A percentile compares a stretch with the other conserved stretches of the same genome.
Evolutionary conservation across 345 rosid genomes (phyloP).

Genomic region (Populus alba): DNA sequence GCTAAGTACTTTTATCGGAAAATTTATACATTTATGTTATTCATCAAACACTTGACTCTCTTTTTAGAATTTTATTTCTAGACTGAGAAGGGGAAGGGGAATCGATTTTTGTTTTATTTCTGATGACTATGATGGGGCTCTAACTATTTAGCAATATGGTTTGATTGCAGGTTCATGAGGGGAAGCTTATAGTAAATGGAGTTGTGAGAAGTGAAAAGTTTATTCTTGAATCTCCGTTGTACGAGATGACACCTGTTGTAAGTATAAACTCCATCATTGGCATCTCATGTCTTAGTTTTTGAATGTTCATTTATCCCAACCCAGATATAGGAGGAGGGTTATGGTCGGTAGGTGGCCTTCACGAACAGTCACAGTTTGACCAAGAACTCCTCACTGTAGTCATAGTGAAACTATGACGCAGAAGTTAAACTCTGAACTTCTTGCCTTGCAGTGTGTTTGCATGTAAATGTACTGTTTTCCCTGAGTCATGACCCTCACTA

Average conservation of each 20-base stretch:
- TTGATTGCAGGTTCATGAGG: conserved; percentile 55
- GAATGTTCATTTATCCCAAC: neutral
- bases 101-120: neutral
- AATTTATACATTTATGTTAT: neutral
- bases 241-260: conserved; percentile 76
- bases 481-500: neutral
- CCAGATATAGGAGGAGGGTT: neutral
- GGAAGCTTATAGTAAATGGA: conserved; percentile 80
- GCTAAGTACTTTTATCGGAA: neutral
- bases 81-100: neutral
- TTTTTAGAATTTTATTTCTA: neutral
- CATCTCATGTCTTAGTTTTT: neutral
- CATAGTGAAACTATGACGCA: neutral
- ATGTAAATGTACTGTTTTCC: neutral
- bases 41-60: neutral
- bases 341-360: neutral
- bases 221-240: conserved; percentile 69
- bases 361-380: neutral
- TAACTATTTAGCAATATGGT: too few relatives aligned
- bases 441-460: neutral
- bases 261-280: conserved; percentile 28
- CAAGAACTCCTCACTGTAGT: neutral
- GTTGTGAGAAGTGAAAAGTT: conserved; percentile 60
- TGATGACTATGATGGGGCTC: neutral
- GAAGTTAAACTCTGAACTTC: neutral